These are phyloP conservation scores for Millerozyma miso DNA, from an alignment of 805 yeast genomes.

Conservation along the genomic window DNA sequence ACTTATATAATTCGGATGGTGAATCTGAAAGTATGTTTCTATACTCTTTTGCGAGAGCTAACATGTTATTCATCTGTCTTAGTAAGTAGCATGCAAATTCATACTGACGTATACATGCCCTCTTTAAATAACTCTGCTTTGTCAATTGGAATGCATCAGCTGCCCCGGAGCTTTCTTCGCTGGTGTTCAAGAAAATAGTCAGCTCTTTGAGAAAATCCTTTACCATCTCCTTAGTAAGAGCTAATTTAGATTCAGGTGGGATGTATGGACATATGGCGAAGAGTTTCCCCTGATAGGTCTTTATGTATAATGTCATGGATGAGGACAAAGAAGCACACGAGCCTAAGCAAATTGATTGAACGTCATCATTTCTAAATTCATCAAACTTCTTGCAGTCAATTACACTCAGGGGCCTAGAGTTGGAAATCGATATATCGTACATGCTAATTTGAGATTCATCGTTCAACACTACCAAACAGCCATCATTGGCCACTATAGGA, in stretches of 20 bases:
- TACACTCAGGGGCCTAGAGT: constrained; percentile 11
- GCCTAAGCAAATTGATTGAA: constrained; percentile 27
- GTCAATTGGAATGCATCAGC: constrained; percentile 6
- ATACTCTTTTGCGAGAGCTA: constrained; percentile 11
- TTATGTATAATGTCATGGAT: constrained; percentile 25
- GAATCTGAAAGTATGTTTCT: constrained; percentile 7
- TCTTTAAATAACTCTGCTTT: constrained; percentile 11
- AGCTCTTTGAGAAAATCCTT: constrained; percentile 12
- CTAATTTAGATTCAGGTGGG: constrained; percentile 11
- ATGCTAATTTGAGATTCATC: constrained; percentile 13
- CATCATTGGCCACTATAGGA: constrained; percentile 15
- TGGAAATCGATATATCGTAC: constrained; percentile 18
- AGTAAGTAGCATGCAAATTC: constrained; percentile 11
- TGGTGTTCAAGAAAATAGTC: constrained; percentile 5
- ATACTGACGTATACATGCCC: constrained; percentile 14
- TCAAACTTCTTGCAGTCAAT: constrained; percentile 12
- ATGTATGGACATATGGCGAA: constrained; percentile 28
- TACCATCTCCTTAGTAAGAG: constrained; percentile 13
- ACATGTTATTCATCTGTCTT: constrained; percentile 8
- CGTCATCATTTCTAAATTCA: constrained; percentile 10
- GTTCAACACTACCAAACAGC: constrained; percentile 21
- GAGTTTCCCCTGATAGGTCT: constrained; percentile 16
- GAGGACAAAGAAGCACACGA: constrained; percentile 20
- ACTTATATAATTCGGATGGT: constrained; percentile 8
- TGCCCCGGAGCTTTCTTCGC: constrained; percentile 12